Conservation (phyloP, 306 rosid species). For the Canavalia gladiata region DNA sequence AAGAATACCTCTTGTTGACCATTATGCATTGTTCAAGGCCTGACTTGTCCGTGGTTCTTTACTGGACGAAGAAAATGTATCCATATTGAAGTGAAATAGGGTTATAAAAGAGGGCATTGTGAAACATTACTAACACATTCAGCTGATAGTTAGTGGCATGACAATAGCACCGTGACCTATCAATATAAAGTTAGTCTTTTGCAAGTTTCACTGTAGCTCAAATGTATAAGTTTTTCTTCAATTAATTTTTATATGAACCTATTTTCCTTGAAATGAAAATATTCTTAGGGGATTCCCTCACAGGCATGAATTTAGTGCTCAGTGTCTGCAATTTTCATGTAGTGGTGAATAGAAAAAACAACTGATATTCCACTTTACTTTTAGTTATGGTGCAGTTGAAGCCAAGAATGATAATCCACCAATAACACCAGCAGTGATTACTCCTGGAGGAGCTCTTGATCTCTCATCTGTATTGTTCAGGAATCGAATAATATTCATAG, state of each 20-base stretch:
- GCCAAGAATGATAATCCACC: conserved; percentile 85
- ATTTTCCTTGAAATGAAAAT: conserved; percentile 23
- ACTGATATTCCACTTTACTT: conserved; percentile 46
- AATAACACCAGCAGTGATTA: conserved; percentile 88
- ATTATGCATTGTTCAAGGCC: conserved; percentile 22
- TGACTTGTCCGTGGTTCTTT: conserved; percentile 8
- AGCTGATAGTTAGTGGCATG: conserved; percentile 14
- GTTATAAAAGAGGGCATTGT: conserved; percentile 1
- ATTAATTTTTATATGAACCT: not conserved
- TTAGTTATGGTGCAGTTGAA: conserved; percentile 75
- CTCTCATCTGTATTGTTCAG: conserved; percentile 86
- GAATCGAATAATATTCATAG: conserved; percentile 92
- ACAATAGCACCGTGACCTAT: not conserved
- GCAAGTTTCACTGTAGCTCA: conserved; percentile 3
- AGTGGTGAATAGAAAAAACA: conserved; percentile 19
- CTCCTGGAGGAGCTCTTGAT: conserved; percentile 93
- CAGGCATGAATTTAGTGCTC: not conserved
- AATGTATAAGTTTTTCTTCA: not conserved
- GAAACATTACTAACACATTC: conserved; percentile 30
- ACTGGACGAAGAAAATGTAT: conserved; percentile 10
- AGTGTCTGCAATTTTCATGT: conserved; percentile 1
- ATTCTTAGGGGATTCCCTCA: conserved; percentile 2
- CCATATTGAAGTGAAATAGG: conserved; percentile 13
- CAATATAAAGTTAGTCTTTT: not conserved
- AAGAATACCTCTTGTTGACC: conserved; percentile 15